Evolutionary conservation across 805 yeast genomes (phyloP).

Genomic region (Komagataella mondaviorum): DNA sequence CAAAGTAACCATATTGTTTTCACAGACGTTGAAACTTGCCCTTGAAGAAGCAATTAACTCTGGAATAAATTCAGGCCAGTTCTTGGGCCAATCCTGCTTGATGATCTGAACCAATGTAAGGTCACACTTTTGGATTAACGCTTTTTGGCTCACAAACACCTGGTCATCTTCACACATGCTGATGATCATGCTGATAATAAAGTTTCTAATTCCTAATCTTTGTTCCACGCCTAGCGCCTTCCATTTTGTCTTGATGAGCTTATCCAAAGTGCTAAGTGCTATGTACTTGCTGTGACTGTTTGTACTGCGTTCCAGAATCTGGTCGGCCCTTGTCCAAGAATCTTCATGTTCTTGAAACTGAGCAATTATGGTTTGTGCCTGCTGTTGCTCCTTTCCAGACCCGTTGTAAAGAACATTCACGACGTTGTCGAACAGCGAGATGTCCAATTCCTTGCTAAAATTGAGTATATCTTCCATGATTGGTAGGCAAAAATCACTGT

Average conservation of each 20-base stretch:
- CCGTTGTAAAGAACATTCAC: slow-evolving; percentile 80
- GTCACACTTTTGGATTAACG: slow-evolving; percentile 86
- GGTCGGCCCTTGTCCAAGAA: slow-evolving; percentile 90
- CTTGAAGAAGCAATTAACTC: slow-evolving; percentile 80
- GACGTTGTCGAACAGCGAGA: slow-evolving; percentile 64
- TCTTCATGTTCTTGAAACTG: slow-evolving; percentile 90
- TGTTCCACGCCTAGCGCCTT: slow-evolving; percentile 81
- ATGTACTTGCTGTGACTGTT: slow-evolving; percentile 87
- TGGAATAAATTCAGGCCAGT: slow-evolving; percentile 96
- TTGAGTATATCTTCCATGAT: slow-evolving; percentile 81
- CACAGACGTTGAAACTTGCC: slow-evolving; percentile 86
- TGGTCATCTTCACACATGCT: slow-evolving; percentile 77
- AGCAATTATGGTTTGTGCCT: slow-evolving; percentile 59
- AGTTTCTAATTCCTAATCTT: slow-evolving; percentile 85
- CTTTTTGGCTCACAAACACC: slow-evolving; percentile 55
- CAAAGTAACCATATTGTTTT: slow-evolving; percentile 90
- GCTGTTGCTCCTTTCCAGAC: slow-evolving; percentile 56
- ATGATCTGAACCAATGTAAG: slow-evolving; percentile 86
- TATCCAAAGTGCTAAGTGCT: slow-evolving; percentile 82
- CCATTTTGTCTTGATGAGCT: slow-evolving; percentile 87
- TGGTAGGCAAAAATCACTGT: neutral
- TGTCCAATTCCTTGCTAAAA: slow-evolving; percentile 74
- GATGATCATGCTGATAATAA: slow-evolving; percentile 87
- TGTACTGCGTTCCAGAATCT: slow-evolving; percentile 63
- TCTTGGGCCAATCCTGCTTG: slow-evolving; percentile 98